A percentile compares a stretch with the other conserved stretches of the same genome.
Evolutionary conservation across 164 flowering plant species (phyloP).

Genomic region (Cinnamomum chago): DNA sequence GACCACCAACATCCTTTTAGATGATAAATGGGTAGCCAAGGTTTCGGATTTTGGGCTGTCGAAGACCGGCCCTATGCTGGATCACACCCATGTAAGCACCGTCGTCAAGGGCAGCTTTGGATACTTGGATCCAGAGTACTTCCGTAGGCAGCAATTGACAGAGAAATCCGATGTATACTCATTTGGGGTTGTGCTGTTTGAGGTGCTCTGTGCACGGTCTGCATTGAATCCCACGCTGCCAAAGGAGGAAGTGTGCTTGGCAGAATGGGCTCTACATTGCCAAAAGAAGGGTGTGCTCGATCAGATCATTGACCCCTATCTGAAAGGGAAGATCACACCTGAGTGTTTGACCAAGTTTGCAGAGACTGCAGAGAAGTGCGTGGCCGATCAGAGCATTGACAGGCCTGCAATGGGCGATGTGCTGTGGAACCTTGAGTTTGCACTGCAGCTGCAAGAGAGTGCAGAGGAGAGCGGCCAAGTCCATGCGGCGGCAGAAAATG

Average conservation of each 20-base stretch:
- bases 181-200: slow-evolving; percentile 48
- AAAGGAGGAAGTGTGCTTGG: slow-evolving; percentile 36
- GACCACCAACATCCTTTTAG: slow-evolving; percentile 46
- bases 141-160: slow-evolving; percentile 37
- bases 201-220: slow-evolving; percentile 41
- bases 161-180: slow-evolving; percentile 52
- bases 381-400: slow-evolving; percentile 35
- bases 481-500: slow-evolving; percentile 7
- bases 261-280: slow-evolving; percentile 41
- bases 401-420: slow-evolving; percentile 47
- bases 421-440: slow-evolving; percentile 47
- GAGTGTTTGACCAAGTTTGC: slow-evolving; percentile 37
- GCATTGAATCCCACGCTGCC: slow-evolving; percentile 23
- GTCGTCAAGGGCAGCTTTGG: slow-evolving; percentile 52
- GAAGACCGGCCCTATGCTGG: slow-evolving; percentile 36
- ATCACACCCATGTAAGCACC: slow-evolving; percentile 44
- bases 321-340: slow-evolving; percentile 34
- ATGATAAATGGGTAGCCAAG: slow-evolving; percentile 51
- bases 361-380: slow-evolving; percentile 39
- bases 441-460: slow-evolving; percentile 40
- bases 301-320: slow-evolving; percentile 35
- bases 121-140: slow-evolving; percentile 54
- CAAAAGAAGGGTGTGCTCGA: slow-evolving; percentile 36
- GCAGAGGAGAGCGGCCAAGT: slow-evolving; percentile 24
- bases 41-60: slow-evolving; percentile 57